Percentiles rank a stretch among this genome's conserved stretches.
Evolutionary conservation across 441 rosid species (phyloP).

Genomic region (Geranium incanum): DNA sequence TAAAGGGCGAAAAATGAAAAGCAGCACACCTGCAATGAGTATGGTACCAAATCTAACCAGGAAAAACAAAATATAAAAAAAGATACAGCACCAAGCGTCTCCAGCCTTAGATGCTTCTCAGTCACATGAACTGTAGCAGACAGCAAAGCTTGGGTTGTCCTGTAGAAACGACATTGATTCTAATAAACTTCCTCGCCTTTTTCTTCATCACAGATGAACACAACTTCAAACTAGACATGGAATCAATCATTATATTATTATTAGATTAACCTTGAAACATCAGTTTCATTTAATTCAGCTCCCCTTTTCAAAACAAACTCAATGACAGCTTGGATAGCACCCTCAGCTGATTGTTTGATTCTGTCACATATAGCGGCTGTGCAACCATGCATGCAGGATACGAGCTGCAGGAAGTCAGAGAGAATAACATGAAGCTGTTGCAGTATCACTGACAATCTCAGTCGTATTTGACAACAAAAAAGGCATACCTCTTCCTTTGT

Average conservation of each 20-base stretch:
- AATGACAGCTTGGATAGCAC: constrained; percentile 85
- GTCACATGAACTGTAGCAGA: constrained; percentile 85
- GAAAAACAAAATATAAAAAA: constrained; percentile 18
- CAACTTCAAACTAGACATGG: constrained; percentile 1
- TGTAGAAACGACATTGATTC: constrained; percentile 28
- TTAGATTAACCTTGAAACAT: constrained; percentile 64
- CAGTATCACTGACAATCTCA: constrained; percentile 7
- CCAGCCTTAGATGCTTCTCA: constrained; percentile 85
- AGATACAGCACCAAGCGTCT: constrained; percentile 96
- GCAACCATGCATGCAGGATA: constrained; percentile 67
- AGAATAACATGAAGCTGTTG: constrained; percentile 22
- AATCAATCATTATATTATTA: constrained; percentile 17
- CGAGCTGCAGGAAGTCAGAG: constrained; percentile 60
- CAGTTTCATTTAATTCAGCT: constrained; percentile 62
- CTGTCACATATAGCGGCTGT: constrained; percentile 80
- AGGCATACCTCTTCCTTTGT: constrained; percentile 68
- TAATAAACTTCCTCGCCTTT: constrained; percentile 6
- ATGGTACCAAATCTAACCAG: constrained; percentile 15
- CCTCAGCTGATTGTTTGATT: constrained; percentile 91
- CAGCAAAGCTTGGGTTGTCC: constrained; percentile 89
- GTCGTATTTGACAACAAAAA: constrained; percentile 19
- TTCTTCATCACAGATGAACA: constrained; percentile 2
- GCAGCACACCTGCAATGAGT: constrained; percentile 15
- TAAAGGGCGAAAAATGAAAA: constrained; percentile 15
- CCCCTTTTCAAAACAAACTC: constrained; percentile 87